phyloP scores from a whole-genome alignment of 371 early-diverging fungal genomes.

The Mucor plumbeus region DNA sequence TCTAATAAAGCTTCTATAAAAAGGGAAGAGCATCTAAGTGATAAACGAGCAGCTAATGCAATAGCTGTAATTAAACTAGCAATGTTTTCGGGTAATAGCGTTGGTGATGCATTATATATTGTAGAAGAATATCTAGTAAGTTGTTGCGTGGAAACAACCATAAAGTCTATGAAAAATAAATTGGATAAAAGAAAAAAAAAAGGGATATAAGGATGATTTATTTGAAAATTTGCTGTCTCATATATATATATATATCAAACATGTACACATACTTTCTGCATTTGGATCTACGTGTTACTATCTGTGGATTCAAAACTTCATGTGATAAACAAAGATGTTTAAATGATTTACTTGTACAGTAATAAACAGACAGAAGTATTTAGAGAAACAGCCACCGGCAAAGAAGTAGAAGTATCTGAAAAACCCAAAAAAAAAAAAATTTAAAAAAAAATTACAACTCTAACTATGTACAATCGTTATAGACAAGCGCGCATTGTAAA shows the following conservation, averaged over 20 bases:
- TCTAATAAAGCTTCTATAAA: conserved; percentile 62
- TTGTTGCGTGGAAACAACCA: conserved; percentile 27
- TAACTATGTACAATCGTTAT: too few relatives aligned
- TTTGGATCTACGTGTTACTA: background rate
- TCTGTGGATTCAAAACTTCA: background rate
- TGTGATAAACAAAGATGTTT: background rate
- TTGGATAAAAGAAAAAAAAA: background rate
- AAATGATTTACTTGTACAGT: background rate
- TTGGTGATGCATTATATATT: conserved; percentile 36
- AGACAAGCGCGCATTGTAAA: too few relatives aligned
- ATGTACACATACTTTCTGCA: background rate
- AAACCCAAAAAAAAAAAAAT: too few relatives aligned
- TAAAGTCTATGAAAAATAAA: too few relatives aligned
- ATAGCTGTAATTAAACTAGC: conserved; percentile 48
- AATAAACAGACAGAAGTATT: too few relatives aligned
- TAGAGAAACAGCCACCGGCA: too few relatives aligned
- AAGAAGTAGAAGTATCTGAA: too few relatives aligned
- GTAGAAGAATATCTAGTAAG: conserved; percentile 22
- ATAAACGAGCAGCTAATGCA: conserved; percentile 49
- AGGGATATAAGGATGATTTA: background rate
- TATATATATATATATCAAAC: background rate
- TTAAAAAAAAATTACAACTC: too few relatives aligned
- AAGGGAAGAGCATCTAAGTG: conserved; percentile 46
- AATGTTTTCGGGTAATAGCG: conserved; percentile 50
- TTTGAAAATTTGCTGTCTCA: background rate